Evolutionary conservation across 345 rosid species (phyloP).

Genomic region (Brassica cretica): DNA sequence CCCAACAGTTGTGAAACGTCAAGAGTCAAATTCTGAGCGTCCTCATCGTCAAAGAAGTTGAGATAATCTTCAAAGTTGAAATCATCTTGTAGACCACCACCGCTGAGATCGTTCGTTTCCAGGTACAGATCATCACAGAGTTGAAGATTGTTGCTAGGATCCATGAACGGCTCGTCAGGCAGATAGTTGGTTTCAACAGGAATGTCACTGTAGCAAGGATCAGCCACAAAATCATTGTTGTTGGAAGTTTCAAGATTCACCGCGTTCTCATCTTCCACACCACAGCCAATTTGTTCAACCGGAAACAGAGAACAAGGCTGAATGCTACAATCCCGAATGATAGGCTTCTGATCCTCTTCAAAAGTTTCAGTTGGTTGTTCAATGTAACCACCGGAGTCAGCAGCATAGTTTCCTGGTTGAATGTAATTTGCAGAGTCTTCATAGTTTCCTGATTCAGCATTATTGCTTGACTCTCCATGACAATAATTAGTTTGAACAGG

Average conservation of each 20-base stretch:
- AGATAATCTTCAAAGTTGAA: slow-evolving; percentile 76
- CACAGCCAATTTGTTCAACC: slow-evolving; percentile 46
- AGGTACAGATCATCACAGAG: slow-evolving; percentile 54
- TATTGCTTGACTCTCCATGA: slow-evolving; percentile 66
- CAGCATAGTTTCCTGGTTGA: slow-evolving; percentile 27
- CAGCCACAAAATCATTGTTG: slow-evolving; percentile 44
- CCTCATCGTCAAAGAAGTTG: slow-evolving; percentile 62
- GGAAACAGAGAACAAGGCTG: slow-evolving; percentile 42
- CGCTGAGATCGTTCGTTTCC: slow-evolving; percentile 71
- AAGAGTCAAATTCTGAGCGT: slow-evolving; percentile 39
- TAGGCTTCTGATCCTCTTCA: slow-evolving; percentile 61
- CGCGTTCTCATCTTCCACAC: slow-evolving; percentile 46
- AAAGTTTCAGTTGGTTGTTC: slow-evolving; percentile 40
- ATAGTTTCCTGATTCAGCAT: slow-evolving; percentile 42
- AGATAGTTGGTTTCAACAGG: slow-evolving; percentile 43
- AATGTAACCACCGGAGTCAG: slow-evolving; percentile 39
- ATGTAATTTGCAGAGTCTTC: slow-evolving; percentile 30
- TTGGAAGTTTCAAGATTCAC: slow-evolving; percentile 46
- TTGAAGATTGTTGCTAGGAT: slow-evolving; percentile 46
- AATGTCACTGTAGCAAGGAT: slow-evolving; percentile 46
- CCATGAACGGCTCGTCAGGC: slow-evolving; percentile 57
- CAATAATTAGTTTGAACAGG: slow-evolving; percentile 42
- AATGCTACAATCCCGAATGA: slow-evolving; percentile 41
- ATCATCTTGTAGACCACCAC: slow-evolving; percentile 46
- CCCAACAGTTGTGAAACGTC: slow-evolving; percentile 55